Evolutionary conservation across 2,329 filamentous ascomycete genomes (phyloP), one percentile per base, ranked within the genome.

Genomic region (Whalleya microplaca): DNA sequence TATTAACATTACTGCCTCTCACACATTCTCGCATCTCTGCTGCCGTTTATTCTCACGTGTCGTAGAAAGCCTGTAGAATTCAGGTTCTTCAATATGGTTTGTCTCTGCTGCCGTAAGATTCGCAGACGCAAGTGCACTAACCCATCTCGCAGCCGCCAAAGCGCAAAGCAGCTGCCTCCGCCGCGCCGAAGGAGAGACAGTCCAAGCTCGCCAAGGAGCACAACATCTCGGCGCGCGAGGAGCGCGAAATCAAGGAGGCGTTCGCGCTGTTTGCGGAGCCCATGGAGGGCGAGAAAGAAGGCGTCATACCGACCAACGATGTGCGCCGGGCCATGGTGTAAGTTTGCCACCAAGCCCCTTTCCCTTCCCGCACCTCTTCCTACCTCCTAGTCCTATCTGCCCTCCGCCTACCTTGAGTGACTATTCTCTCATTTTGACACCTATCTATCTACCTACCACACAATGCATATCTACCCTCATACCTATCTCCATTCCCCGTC

Each of bases 161-260:
- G 72, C 81, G 82, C 66, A 82, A 80, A 67, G 69, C 72, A 50
- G 54, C 68, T 19, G 55, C 71, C 18, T 53, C 69, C 56, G 51
- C 71, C 7, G 54, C 70, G 12, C 68, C 77, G 29, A 73, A 70
- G 56, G 76, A 79, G 53, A 89, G 90, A 61, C 86, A 86, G 69
- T 96, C 93, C 56, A 96, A 92, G 73, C 90, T 97, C 66, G 94
- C 94, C 27, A 94, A 93, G 76, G 92, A 96, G 71, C 87, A 97
- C 81, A 88, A 92, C 73, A 86, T 98, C 69, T 88, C 86, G 14
- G 89, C 87, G 41, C 85, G 89, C 62, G 89, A 97, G 75, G 94
- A 98, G 76, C 83, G 84, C 65, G 92, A 97, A 76, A 96, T 99
- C 70, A 87, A 86, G 68, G 93, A 97, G 74, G 93, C 93, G 14